These are phyloP conservation scores for Metschnikowia rubicola DNA, from an alignment of 805 yeast genomes.

Conservation along the genomic window DNA sequence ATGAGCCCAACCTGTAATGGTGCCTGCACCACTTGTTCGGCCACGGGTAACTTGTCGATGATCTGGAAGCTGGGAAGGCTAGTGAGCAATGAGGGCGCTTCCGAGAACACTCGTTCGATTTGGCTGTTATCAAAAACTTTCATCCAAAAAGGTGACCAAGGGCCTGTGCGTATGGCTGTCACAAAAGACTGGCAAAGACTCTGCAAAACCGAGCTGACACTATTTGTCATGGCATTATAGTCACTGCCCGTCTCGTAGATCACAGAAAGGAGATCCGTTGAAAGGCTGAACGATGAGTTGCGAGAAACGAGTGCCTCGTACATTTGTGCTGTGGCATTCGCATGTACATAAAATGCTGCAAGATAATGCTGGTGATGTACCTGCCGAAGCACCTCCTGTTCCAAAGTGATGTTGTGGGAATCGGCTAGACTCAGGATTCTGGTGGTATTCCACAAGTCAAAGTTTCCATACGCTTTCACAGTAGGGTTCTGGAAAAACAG, in stretches of 20 bases:
- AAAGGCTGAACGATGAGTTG: conserved; percentile 18
- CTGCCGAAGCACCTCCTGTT: conserved; percentile 26
- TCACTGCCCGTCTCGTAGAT: conserved; percentile 34
- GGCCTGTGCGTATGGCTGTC: conserved; percentile 18
- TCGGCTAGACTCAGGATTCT: conserved; percentile 19
- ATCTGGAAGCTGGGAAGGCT: conserved; percentile 22
- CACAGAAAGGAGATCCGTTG: conserved; percentile 22
- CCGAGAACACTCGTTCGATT: conserved; percentile 6
- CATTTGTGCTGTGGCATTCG: conserved; percentile 27
- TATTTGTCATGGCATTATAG: conserved; percentile 28
- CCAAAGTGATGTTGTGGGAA: conserved; percentile 21
- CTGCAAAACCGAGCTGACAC: conserved; percentile 19
- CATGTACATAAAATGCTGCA: conserved; percentile 28
- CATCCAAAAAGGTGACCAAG: conserved; percentile 18
- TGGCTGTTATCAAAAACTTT: conserved; percentile 9
- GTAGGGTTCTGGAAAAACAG: conserved; percentile 21
- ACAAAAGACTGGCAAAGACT: conserved; percentile 16
- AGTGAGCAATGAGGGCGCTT: conserved; percentile 25
- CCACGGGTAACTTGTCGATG: conserved; percentile 26
- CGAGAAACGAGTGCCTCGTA: conserved; percentile 18
- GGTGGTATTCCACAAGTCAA: conserved; percentile 21
- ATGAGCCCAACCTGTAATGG: conserved; percentile 33
- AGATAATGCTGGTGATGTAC: conserved; percentile 31
- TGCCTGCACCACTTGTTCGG: conserved; percentile 25
- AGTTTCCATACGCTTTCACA: conserved; percentile 22